These are phyloP conservation scores for Coemansia sp. DNA, from an alignment of 192 early-diverging fungal species.

Conservation along the genomic window DNA sequence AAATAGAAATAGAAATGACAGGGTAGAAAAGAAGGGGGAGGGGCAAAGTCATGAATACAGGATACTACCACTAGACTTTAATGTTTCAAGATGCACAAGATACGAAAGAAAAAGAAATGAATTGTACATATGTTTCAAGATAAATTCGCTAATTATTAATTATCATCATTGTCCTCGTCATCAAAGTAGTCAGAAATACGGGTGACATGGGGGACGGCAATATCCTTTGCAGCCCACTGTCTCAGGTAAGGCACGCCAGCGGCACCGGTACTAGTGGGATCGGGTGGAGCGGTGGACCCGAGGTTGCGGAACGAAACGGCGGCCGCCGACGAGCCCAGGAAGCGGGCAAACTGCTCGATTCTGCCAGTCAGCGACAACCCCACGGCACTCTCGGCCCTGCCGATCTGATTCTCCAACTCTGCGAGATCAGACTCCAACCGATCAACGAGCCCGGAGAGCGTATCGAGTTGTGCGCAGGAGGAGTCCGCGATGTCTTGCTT, in stretches of 20 bases:
- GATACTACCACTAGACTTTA: too few relatives aligned
- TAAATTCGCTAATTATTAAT: not conserved
- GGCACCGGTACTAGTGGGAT: not conserved
- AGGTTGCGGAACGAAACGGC: too few relatives aligned
- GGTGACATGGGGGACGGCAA: conserved; percentile 15
- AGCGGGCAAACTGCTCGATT: conserved; percentile 25
- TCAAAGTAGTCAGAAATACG: not conserved
- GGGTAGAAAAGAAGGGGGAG: too few relatives aligned
- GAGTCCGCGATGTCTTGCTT: not conserved
- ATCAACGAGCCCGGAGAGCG: not conserved
- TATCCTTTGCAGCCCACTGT: conserved; percentile 31
- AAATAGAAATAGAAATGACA: too few relatives aligned
- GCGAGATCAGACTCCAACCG: conserved; percentile 19
- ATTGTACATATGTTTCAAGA: not conserved
- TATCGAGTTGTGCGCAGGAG: conserved; percentile 16
- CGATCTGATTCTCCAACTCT: conserved; percentile 19
- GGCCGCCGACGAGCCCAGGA: conserved; percentile 6
- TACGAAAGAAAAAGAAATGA: too few relatives aligned
- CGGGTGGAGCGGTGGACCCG: too few relatives aligned
- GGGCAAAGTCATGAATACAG: too few relatives aligned
- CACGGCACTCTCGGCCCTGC: conserved; percentile 27
- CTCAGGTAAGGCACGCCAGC: conserved; percentile 34
- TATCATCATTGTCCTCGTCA: not conserved
- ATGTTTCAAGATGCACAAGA: too few relatives aligned
- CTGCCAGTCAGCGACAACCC: conserved; percentile 30